Conservation (phyloP, 257 asterid species). For the Scutellaria galericulata region DNA sequence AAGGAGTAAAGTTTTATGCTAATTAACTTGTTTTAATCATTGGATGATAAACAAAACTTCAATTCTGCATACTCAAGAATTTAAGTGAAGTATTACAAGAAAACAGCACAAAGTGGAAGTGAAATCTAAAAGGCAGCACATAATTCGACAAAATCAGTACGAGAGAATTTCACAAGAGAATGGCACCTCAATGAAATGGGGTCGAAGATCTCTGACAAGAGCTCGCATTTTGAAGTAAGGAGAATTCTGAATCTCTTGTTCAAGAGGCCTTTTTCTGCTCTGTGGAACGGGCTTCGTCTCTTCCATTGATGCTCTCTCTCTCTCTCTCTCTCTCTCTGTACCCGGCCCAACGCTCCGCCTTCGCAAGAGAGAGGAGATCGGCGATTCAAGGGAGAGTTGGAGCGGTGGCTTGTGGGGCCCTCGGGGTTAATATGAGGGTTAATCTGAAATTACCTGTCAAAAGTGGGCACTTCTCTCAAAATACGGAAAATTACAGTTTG, state of each 20-base stretch:
- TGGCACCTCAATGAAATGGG: slow-evolving; percentile 73
- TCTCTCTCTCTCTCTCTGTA: slow-evolving; percentile 24
- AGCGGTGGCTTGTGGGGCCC: too few relatives aligned
- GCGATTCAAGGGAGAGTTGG: too few relatives aligned
- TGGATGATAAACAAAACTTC: slow-evolving; percentile 4
- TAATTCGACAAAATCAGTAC: neutral
- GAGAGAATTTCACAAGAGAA: neutral
- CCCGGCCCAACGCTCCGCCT: neutral
- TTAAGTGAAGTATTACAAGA: neutral
- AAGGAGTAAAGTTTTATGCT: neutral
- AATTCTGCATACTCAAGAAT: neutral
- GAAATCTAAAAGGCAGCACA: neutral
- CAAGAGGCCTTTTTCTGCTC: slow-evolving; percentile 65
- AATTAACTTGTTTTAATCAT: neutral
- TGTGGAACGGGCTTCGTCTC: slow-evolving; percentile 38
- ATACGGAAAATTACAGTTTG: too few relatives aligned
- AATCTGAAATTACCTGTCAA: too few relatives aligned
- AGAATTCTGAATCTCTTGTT: slow-evolving; percentile 49
- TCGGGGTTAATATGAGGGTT: too few relatives aligned
- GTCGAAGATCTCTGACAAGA: slow-evolving; percentile 72
- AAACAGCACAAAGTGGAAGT: neutral
- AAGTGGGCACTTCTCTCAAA: too few relatives aligned
- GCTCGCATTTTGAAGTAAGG: slow-evolving; percentile 74
- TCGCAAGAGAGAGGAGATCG: neutral
- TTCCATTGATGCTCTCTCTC: slow-evolving; percentile 43